Conservation (phyloP, 306 rosid genomes). For the Inga oerstediana region DNA sequence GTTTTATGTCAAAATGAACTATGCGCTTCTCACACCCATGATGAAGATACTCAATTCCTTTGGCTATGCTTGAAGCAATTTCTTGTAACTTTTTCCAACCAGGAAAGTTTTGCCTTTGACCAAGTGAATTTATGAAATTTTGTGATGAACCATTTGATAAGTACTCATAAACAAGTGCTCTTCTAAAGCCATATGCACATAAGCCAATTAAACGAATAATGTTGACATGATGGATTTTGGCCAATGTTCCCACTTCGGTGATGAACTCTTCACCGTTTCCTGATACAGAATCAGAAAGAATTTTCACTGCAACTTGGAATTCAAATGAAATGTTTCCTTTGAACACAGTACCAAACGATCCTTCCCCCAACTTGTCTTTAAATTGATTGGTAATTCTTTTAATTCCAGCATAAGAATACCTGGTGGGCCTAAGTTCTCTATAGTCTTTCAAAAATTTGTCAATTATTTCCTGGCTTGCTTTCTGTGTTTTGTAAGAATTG, state of each 20-base stretch:
- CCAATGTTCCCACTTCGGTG: not conserved
- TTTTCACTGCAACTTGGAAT: not conserved
- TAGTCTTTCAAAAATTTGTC: not conserved
- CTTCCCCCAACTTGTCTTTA: not conserved
- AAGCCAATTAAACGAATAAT: not conserved
- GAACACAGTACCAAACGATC: not conserved
- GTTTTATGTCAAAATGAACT: not conserved
- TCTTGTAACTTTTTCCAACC: not conserved
- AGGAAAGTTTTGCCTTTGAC: not conserved
- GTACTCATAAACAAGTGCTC: not conserved
- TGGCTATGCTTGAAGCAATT: not conserved
- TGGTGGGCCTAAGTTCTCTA: not conserved
- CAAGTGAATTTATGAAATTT: not conserved
- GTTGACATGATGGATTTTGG: not conserved
- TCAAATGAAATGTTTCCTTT: not conserved
- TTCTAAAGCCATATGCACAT: not conserved
- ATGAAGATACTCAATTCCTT: not conserved
- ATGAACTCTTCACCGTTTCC: slow-evolving; percentile 3
- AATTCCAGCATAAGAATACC: not conserved
- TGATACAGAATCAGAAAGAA: not conserved
- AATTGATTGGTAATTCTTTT: not conserved
- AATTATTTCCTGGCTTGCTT: not conserved
- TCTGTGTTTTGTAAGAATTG: not conserved
- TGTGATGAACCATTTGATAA: not conserved
- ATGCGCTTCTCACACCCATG: not conserved